Evolutionary conservation across 2,329 filamentous ascomycete species (phyloP).

Genomic region (Alternaria triticina): DNA sequence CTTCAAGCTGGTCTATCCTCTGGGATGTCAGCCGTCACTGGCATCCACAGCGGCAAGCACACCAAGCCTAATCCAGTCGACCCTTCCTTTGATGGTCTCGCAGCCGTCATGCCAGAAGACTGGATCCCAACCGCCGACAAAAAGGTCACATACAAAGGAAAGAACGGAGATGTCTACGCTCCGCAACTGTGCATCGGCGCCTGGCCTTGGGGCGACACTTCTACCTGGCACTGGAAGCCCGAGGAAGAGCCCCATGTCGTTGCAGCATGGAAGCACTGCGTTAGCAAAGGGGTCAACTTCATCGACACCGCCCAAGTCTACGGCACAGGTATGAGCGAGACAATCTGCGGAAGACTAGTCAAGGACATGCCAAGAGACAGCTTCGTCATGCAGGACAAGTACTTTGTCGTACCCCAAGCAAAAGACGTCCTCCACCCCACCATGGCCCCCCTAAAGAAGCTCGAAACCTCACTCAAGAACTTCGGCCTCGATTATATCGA

Average conservation of each 20-base stretch:
- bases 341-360: background rate
- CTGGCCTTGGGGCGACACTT: slow-evolving; percentile 1
- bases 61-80: slow-evolving; percentile 1
- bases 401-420: background rate
- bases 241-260: slow-evolving; percentile 1
- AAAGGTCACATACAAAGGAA: background rate
- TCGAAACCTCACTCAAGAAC: background rate
- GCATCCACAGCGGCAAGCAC: slow-evolving; percentile 1
- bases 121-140: background rate
- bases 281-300: slow-evolving; percentile 3
- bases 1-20: slow-evolving; percentile 1
- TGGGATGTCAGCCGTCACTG: slow-evolving; percentile 1
- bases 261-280: slow-evolving; percentile 1
- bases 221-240: slow-evolving; percentile 4
- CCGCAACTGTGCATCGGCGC: slow-evolving; percentile 1
- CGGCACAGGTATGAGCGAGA: background rate
- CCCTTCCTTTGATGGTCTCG: background rate
- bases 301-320: slow-evolving; percentile 3
- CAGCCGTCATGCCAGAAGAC: background rate
- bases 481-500: slow-evolving; percentile 1
- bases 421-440: background rate
- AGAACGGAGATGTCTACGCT: background rate
- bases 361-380: background rate
- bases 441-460: background rate
- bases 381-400: slow-evolving; percentile 1